A percentile compares a stretch with the other conserved stretches of the same genome.
Conservation (phyloP, 768 basidiomycete species). For the Boletus vermiculosoides region DNA sequence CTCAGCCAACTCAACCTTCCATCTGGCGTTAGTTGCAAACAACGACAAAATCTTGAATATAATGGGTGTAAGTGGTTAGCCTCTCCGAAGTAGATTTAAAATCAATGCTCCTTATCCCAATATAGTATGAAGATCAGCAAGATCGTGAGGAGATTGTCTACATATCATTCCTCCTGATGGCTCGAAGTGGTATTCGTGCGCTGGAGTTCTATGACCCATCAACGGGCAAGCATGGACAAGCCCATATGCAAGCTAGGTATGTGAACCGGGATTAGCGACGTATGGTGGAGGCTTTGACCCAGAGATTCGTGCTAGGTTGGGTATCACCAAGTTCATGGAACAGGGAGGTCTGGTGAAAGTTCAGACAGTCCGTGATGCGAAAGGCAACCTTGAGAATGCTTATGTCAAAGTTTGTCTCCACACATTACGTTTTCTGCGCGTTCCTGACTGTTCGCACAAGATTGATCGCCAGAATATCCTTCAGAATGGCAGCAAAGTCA, state of each 20-base stretch:
- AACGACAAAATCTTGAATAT: constrained; percentile 76
- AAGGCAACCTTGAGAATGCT: constrained; percentile 62
- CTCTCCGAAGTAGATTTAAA: not conserved
- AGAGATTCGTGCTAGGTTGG: constrained; percentile 46
- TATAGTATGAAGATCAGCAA: constrained; percentile 62
- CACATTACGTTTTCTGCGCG: not conserved
- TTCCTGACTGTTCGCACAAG: constrained; percentile 34
- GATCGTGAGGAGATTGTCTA: constrained; percentile 79
- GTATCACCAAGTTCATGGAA: constrained; percentile 80
- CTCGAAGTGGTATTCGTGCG: constrained; percentile 74
- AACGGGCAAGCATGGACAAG: constrained; percentile 82
- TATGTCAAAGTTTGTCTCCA: constrained; percentile 58
- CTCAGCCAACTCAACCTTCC: not conserved
- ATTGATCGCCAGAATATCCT: constrained; percentile 72
- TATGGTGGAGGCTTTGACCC: not conserved
- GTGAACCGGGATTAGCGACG: constrained; percentile 11
- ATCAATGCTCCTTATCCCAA: not conserved
- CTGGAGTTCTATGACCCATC: constrained; percentile 82
- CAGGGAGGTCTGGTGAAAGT: constrained; percentile 65
- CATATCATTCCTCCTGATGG: constrained; percentile 82
- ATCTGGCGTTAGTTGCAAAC: constrained; percentile 53
- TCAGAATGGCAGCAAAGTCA: constrained; percentile 59
- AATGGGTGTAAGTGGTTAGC: constrained; percentile 59
- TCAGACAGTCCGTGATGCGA: constrained; percentile 59
- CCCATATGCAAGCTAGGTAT: constrained; percentile 88